Evolutionary conservation across 306 rosid species (phyloP).

Genomic region (Gynostemma pentaphyllum): DNA sequence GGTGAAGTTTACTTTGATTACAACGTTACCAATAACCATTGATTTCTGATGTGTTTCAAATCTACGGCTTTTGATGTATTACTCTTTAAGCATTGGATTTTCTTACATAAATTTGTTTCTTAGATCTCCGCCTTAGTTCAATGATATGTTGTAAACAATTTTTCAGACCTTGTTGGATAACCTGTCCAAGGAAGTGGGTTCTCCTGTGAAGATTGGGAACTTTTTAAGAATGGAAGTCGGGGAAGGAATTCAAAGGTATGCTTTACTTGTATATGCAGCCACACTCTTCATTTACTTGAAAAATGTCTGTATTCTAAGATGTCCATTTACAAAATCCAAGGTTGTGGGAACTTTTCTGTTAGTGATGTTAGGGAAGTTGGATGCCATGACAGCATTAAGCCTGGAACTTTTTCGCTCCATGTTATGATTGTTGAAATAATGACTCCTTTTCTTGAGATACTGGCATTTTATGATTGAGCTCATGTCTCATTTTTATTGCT

Average conservation of each 20-base stretch:
- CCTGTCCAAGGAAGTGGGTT: conserved; percentile 76
- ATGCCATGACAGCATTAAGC: too few relatives aligned
- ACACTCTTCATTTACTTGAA: background rate
- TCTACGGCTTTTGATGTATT: background rate
- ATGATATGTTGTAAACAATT: background rate
- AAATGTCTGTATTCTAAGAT: background rate
- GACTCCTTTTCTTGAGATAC: background rate
- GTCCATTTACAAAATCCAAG: background rate
- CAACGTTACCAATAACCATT: too few relatives aligned
- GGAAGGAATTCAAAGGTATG: conserved; percentile 78
- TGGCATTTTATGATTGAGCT: background rate
- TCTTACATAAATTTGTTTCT: background rate
- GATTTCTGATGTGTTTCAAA: background rate
- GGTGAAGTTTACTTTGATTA: background rate
- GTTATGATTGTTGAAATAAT: background rate
- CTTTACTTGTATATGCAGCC: conserved; percentile 2
- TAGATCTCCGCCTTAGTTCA: background rate
- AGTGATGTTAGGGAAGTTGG: too few relatives aligned
- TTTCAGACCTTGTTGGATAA: conserved; percentile 52
- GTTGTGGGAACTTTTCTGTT: background rate
- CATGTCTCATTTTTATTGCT: conserved; percentile 1
- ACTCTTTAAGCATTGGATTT: background rate
- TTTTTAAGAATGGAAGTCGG: conserved; percentile 91
- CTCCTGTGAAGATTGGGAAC: conserved; percentile 62
- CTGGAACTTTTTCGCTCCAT: background rate